These are phyloP conservation scores for Canariomyces notabilis DNA, from an alignment of 2,329 filamentous ascomycete genomes.

Conservation along the genomic window DNA sequence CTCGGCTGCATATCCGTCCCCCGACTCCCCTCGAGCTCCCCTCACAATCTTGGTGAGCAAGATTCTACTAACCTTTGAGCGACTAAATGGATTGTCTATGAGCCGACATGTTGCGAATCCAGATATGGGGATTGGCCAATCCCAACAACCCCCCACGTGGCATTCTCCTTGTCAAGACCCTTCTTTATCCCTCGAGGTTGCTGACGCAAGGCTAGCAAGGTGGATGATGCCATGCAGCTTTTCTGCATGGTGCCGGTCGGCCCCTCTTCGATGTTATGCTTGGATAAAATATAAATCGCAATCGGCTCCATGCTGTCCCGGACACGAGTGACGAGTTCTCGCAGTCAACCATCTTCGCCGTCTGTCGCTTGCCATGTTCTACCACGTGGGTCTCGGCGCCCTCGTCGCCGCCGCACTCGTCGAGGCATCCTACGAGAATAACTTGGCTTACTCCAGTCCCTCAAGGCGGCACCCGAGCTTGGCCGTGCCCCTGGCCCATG, in stretches of 20 bases:
- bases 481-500: slow-evolving; percentile 8
- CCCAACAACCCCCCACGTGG: slow-evolving; percentile 8
- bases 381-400: not conserved
- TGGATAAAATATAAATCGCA: too few species aligned
- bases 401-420: slow-evolving; percentile 3
- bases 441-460: slow-evolving; percentile 13
- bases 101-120: slow-evolving; percentile 7
- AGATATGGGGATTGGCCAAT: slow-evolving; percentile 1
- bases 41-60: not conserved
- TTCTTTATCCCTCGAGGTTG: too few species aligned
- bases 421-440: slow-evolving; percentile 9
- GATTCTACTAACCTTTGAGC: not conserved
- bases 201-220: not conserved
- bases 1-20: not conserved
- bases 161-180: too few species aligned
- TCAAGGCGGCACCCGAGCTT: slow-evolving; percentile 13
- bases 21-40: not conserved
- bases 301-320: too few species aligned
- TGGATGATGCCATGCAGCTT: not conserved
- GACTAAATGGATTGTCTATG: too few species aligned
- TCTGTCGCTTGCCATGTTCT: not conserved
- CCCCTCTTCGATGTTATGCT: too few species aligned
- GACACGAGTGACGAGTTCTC: too few species aligned
- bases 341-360: not conserved
- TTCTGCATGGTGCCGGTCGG: too few species aligned